A percentile compares a stretch with the other conserved stretches of the same genome.
phyloP scores from a whole-genome alignment of 2,329 filamentous ascomycete species.

The Geoglossum cookeanum region DNA sequence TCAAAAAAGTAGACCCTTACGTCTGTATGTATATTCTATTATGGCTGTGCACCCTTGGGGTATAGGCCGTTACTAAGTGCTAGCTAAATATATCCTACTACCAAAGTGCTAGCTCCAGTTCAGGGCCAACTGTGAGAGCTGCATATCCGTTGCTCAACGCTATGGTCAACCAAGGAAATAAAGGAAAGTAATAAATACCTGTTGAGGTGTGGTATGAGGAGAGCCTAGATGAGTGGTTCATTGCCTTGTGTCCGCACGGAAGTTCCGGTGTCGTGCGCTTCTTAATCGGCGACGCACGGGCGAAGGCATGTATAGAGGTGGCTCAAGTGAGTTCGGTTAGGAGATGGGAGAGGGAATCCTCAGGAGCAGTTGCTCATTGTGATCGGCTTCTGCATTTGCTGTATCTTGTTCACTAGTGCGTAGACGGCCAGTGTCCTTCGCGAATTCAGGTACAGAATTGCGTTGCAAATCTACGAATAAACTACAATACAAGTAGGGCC shows the following conservation, averaged over 20 bases:
- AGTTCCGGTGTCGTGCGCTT: constrained; percentile 3
- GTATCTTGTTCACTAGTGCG: background rate
- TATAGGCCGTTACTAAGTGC: background rate
- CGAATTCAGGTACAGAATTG: too few relatives aligned
- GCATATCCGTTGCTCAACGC: background rate
- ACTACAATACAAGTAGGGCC: too few relatives aligned
- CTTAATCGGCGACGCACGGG: constrained; percentile 4
- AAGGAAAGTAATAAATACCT: background rate
- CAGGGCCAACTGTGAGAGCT: background rate
- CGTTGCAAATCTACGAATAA: too few relatives aligned
- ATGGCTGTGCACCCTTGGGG: background rate
- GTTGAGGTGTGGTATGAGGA: background rate
- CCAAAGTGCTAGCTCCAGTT: background rate
- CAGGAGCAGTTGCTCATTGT: background rate
- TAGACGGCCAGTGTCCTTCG: too few relatives aligned
- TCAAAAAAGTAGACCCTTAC: too few relatives aligned
- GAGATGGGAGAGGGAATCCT: background rate
- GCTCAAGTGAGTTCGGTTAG: constrained; percentile 1
- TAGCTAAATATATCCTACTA: background rate
- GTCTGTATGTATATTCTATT: background rate
- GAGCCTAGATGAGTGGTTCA: background rate
- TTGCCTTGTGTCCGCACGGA: constrained; percentile 1
- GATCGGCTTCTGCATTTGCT: constrained; percentile 1
- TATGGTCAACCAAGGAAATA: background rate
- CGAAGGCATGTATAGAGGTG: background rate